A percentile compares a stretch with the other conserved stretches of the same genome.
These are phyloP conservation scores for Rhodotorula paludigena DNA, from an alignment of 768 basidiomycete species.

Conservation along the genomic window DNA sequence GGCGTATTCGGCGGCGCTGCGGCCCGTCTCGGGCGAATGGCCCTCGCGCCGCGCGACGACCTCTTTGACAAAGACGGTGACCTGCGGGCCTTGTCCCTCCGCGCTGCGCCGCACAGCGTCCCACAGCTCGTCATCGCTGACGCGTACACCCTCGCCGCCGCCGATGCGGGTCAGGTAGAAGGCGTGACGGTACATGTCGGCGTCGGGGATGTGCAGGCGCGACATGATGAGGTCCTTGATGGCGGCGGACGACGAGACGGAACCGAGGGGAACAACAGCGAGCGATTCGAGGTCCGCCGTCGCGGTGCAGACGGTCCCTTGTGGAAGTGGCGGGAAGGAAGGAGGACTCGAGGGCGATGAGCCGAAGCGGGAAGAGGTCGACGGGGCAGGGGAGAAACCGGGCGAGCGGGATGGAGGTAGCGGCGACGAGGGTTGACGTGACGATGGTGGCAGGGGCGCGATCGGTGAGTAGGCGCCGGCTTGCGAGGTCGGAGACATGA, in stretches of 20 bases:
- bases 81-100: slow-evolving; percentile 56
- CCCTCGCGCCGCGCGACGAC: slow-evolving; percentile 59
- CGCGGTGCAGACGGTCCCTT: slow-evolving; percentile 20
- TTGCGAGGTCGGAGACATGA: background rate
- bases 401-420: background rate
- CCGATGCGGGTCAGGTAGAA: slow-evolving; percentile 88
- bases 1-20: slow-evolving; percentile 1
- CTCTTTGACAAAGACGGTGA: slow-evolving; percentile 75
- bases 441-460: background rate
- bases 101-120: slow-evolving; percentile 50
- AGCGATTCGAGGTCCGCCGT: slow-evolving; percentile 40
- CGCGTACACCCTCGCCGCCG: slow-evolving; percentile 65
- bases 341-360: background rate
- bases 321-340: slow-evolving; percentile 7
- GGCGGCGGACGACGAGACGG: slow-evolving; percentile 19
- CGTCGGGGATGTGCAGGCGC: slow-evolving; percentile 68
- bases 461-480: background rate
- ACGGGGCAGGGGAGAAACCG: background rate
- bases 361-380: slow-evolving; percentile 3
- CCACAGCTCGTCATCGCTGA: slow-evolving; percentile 66
- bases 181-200: slow-evolving; percentile 68
- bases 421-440: too few relatives aligned
- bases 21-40: slow-evolving; percentile 50
- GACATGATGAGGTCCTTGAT: slow-evolving; percentile 38
- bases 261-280: slow-evolving; percentile 28